phyloP scores from a whole-genome alignment of 1,284 basidiomycete species.

The Coniferiporia weirii region DNA sequence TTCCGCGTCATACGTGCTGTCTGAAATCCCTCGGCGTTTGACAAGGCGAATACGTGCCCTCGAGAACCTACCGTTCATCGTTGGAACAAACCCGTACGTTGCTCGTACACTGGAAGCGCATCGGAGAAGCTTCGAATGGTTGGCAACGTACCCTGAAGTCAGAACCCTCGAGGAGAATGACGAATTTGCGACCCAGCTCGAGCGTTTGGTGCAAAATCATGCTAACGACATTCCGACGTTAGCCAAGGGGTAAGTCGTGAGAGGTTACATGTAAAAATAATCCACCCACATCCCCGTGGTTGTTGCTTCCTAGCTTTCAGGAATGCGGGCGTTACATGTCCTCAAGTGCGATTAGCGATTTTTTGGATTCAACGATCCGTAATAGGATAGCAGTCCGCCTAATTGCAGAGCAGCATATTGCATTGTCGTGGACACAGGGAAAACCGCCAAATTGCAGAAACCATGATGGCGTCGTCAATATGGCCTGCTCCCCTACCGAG shows the following conservation, averaged over 20 bases:
- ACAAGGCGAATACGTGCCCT: slow-evolving; percentile 66
- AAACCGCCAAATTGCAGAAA: slow-evolving; percentile 29
- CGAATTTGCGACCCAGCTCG: slow-evolving; percentile 61
- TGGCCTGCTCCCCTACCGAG: slow-evolving; percentile 58
- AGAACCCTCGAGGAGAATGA: slow-evolving; percentile 66
- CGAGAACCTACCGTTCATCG: slow-evolving; percentile 77
- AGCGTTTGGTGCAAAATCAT: slow-evolving; percentile 71
- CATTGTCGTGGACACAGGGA: slow-evolving; percentile 62
- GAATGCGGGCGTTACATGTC: slow-evolving; percentile 84
- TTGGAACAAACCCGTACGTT: slow-evolving; percentile 87
- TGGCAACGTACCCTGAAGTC: slow-evolving; percentile 68
- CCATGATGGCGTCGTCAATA: slow-evolving; percentile 65
- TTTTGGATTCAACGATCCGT: slow-evolving; percentile 81
- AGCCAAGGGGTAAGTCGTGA: slow-evolving; percentile 66
- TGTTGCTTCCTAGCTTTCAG: slow-evolving; percentile 57
- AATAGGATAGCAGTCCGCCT: slow-evolving; percentile 85
- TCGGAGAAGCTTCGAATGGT: slow-evolving; percentile 66
- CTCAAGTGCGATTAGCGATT: slow-evolving; percentile 67
- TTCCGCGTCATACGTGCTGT: slow-evolving; percentile 64
- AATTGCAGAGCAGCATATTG: slow-evolving; percentile 90
- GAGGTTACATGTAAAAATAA: not conserved
- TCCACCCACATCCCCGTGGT: slow-evolving; percentile 7
- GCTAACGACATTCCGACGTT: slow-evolving; percentile 86
- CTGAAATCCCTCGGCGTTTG: slow-evolving; percentile 70
- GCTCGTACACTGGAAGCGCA: slow-evolving; percentile 71